Evolutionary conservation across 2,329 filamentous ascomycete genomes (phyloP).

Genomic region (Alternaria novae-zelandiae): DNA sequence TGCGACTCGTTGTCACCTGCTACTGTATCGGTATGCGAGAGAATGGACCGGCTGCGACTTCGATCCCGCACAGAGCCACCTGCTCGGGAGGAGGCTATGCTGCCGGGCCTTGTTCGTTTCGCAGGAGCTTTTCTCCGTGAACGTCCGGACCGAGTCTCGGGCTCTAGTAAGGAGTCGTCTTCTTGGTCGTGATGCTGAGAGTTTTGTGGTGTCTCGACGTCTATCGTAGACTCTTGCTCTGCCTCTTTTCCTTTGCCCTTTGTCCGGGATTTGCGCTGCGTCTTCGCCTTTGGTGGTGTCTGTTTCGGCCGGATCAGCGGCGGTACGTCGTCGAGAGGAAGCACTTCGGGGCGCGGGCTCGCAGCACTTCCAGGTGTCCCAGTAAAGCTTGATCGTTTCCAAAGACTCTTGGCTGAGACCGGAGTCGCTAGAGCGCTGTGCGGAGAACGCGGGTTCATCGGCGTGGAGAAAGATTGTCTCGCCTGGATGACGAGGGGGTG

Average conservation of each 20-base stretch:
- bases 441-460: slow-evolving; percentile 31
- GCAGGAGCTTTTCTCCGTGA: slow-evolving; percentile 38
- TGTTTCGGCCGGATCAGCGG: slow-evolving; percentile 22
- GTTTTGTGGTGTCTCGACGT: slow-evolving; percentile 22
- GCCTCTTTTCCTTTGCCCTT: slow-evolving; percentile 37
- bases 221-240: slow-evolving; percentile 19
- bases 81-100: slow-evolving; percentile 55
- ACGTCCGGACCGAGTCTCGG: slow-evolving; percentile 38
- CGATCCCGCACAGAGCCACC: slow-evolving; percentile 53
- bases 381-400: slow-evolving; percentile 33
- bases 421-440: slow-evolving; percentile 34
- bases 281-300: slow-evolving; percentile 29
- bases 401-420: slow-evolving; percentile 38
- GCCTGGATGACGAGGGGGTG: slow-evolving; percentile 34
- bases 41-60: slow-evolving; percentile 57
- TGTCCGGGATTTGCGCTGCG: slow-evolving; percentile 31
- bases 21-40: slow-evolving; percentile 53
- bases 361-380: slow-evolving; percentile 21
- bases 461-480: slow-evolving; percentile 36
- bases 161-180: slow-evolving; percentile 33
- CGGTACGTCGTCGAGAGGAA: slow-evolving; percentile 38
- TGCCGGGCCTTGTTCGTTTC: slow-evolving; percentile 45
- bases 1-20: slow-evolving; percentile 50
- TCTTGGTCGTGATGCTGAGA: slow-evolving; percentile 22
- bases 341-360: slow-evolving; percentile 31